Conservation (phyloP, 208 protist genomes). For the Acanthamoeba lenticulata region DNA sequence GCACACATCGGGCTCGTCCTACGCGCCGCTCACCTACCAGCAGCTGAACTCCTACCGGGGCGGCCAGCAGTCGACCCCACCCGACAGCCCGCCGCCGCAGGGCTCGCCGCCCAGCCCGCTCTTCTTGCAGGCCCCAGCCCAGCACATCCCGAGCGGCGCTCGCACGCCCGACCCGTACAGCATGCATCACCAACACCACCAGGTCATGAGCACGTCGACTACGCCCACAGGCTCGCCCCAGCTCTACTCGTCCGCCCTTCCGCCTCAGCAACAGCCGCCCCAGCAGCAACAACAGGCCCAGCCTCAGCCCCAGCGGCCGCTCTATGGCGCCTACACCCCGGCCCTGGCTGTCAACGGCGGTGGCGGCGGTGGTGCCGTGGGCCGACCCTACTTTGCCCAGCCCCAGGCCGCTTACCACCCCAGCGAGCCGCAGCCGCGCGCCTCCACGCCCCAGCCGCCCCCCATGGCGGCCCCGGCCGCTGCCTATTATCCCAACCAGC, state of each 20-base stretch:
- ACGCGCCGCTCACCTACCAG: background rate
- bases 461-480: background rate
- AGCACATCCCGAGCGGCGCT: background rate
- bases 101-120: background rate
- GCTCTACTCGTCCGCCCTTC: background rate
- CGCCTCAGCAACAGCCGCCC: background rate
- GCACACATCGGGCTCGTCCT: background rate
- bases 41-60: conserved; percentile 4
- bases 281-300: background rate
- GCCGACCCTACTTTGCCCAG: conserved; percentile 9
- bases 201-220: conserved; percentile 1
- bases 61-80: background rate
- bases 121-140: background rate
- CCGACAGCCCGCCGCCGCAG: background rate
- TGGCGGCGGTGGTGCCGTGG: background rate
- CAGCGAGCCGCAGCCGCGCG: background rate
- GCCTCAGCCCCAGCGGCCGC: no score
- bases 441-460: background rate
- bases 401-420: conserved; percentile 13
- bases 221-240: conserved; percentile 11
- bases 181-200: no score
- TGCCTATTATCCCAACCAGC: background rate
- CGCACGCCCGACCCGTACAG: background rate
- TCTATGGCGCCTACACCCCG: background rate
- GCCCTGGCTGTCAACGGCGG: no score